These are phyloP conservation scores for Debaryomyces prosopidis DNA, from an alignment of 805 yeast genomes.

Conservation along the genomic window DNA sequence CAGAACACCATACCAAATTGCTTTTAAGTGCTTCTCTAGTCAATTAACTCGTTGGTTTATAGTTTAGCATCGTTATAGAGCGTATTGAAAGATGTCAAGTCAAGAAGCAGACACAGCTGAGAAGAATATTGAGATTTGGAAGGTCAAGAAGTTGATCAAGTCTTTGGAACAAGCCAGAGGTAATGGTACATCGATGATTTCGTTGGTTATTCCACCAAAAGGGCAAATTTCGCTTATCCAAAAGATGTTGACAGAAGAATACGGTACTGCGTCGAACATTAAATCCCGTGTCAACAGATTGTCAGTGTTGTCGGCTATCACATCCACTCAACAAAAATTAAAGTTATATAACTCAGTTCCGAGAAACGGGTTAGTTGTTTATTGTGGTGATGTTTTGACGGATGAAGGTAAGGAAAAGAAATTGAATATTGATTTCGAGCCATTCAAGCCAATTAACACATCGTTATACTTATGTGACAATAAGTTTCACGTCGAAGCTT, in stretches of 20 bases:
- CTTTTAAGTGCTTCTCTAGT: no score
- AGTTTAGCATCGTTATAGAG: not conserved
- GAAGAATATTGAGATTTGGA: slow-evolving; percentile 98
- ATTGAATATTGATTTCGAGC: slow-evolving; percentile 95
- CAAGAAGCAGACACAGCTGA: slow-evolving; percentile 73
- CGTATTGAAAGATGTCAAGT: slow-evolving; percentile 16
- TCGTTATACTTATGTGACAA: slow-evolving; percentile 92
- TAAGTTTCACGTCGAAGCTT: slow-evolving; percentile 96
- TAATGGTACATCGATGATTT: slow-evolving; percentile 99
- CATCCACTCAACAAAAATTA: slow-evolving; percentile 96
- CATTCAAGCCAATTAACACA: slow-evolving; percentile 99
- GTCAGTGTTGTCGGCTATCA: slow-evolving; percentile 93
- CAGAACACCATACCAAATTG: no score
- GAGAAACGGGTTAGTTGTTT: slow-evolving; percentile 89
- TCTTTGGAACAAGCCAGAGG: slow-evolving; percentile 91
- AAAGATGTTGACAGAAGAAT: slow-evolving; percentile 95
- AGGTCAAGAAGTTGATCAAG: slow-evolving; percentile 90
- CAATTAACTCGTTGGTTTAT: no score
- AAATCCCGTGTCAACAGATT: slow-evolving; percentile 96
- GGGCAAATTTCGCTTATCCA: slow-evolving; percentile 87
- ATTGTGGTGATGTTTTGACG: slow-evolving; percentile 98
- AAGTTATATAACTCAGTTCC: slow-evolving; percentile 90
- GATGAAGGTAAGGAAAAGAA: slow-evolving; percentile 98
- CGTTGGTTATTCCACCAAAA: slow-evolving; percentile 91
- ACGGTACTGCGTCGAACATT: slow-evolving; percentile 97